These are phyloP conservation scores for Pleurotus salmoneostramineus DNA, from an alignment of 768 basidiomycete species.

Conservation along the genomic window DNA sequence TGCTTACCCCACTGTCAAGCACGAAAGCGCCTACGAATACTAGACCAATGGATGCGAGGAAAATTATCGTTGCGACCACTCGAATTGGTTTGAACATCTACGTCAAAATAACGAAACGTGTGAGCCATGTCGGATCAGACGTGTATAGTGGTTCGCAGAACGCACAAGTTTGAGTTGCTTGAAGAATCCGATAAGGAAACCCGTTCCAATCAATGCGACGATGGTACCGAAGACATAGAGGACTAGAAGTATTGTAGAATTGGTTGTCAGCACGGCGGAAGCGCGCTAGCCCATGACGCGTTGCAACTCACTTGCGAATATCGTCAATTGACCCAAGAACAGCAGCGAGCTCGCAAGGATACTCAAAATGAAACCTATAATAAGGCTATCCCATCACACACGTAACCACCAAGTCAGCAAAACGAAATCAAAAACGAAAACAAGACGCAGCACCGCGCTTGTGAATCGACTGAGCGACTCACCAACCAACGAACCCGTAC, in stretches of 20 bases:
- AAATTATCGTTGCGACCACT: constrained; percentile 72
- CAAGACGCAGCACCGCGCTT: too few species aligned
- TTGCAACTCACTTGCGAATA: constrained; percentile 68
- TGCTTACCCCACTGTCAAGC: constrained; percentile 55
- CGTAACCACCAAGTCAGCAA: background rate
- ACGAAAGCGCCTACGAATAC: constrained; percentile 88
- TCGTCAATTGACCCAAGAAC: constrained; percentile 61
- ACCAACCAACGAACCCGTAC: constrained; percentile 88
- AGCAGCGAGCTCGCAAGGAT: constrained; percentile 76
- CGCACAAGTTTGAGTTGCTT: constrained; percentile 80
- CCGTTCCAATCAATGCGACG: constrained; percentile 81
- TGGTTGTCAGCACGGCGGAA: background rate
- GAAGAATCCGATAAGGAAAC: constrained; percentile 83
- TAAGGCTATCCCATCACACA: constrained; percentile 41
- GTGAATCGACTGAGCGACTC: constrained; percentile 19
- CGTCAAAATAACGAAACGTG: background rate
- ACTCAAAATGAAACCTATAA: constrained; percentile 75
- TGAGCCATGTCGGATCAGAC: too few species aligned
- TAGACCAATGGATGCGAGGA: constrained; percentile 75
- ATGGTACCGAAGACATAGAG: constrained; percentile 82
- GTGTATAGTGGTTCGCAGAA: background rate
- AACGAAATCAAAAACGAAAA: background rate
- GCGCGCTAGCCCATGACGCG: background rate
- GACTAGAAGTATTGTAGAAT: constrained; percentile 36
- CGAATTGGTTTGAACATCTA: constrained; percentile 97